Conservation (phyloP, 2,329 filamentous ascomycete species). For the Trichocomaceae sp. region DNA sequence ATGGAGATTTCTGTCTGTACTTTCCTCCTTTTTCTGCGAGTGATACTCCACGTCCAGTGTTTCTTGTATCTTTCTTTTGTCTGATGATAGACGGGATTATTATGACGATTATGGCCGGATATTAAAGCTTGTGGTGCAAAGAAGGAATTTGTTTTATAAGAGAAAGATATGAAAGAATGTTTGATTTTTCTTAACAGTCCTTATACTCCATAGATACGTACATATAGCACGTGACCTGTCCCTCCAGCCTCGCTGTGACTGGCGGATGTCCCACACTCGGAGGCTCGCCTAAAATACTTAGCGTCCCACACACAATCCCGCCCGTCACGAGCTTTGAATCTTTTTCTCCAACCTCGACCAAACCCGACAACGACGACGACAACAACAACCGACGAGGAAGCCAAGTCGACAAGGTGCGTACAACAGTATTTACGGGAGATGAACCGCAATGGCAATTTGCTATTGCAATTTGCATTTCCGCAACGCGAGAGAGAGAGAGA, state of each 20-base stretch:
- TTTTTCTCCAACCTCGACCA: constrained; percentile 31
- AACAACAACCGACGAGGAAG: constrained; percentile 38
- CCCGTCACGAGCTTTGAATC: constrained; percentile 20
- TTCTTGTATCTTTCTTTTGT: background rate
- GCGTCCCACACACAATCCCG: constrained; percentile 39
- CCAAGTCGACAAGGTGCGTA: constrained; percentile 43
- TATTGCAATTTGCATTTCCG: background rate
- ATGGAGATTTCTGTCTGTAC: background rate
- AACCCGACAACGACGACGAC: constrained; percentile 23
- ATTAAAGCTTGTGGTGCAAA: background rate
- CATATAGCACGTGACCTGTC: background rate
- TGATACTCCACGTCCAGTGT: background rate
- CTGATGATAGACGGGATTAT: background rate
- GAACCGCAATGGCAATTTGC: background rate
- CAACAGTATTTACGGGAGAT: constrained; percentile 12
- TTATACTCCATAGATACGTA: background rate
- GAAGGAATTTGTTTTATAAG: background rate
- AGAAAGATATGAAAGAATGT: background rate
- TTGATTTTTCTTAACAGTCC: background rate
- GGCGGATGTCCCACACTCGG: background rate
- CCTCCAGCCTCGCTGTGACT: background rate
- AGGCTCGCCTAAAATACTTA: constrained; percentile 38
- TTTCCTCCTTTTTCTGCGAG: background rate
- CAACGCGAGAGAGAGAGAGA: no score
- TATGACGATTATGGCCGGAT: background rate